Evolutionary conservation across 257 asterid genomes (phyloP).

Genomic region (Forsythia viridissima): DNA sequence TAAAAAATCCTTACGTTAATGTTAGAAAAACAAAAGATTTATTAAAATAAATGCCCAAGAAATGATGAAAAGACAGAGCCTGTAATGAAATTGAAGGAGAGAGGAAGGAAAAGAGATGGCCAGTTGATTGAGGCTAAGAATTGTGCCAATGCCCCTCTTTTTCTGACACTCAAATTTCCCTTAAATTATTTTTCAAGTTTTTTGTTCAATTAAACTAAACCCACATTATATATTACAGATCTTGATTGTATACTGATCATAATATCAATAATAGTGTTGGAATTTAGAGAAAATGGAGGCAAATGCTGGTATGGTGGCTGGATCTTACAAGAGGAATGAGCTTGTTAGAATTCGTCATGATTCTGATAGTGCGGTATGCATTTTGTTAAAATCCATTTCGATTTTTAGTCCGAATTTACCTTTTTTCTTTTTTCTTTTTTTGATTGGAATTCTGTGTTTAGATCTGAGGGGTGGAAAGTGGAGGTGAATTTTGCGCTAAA

Average conservation of each 20-base stretch:
- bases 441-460: constrained; percentile 16
- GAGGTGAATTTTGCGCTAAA: constrained; percentile 14
- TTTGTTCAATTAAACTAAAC: neutral
- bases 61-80: constrained; percentile 20
- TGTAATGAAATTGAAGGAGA: constrained; percentile 12
- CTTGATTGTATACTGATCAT: neutral
- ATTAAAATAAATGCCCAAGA: constrained; percentile 14
- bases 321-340: constrained; percentile 78
- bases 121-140: constrained; percentile 28
- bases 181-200: neutral
- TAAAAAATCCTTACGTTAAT: constrained; percentile 20
- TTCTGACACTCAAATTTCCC: constrained; percentile 11
- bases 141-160: constrained; percentile 27
- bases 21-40: neutral
- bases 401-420: constrained; percentile 16
- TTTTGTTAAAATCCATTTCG: constrained; percentile 14
- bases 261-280: neutral
- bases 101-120: constrained; percentile 25
- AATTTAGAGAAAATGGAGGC: constrained; percentile 58
- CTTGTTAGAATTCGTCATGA: constrained; percentile 73
- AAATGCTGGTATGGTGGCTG: constrained; percentile 83
- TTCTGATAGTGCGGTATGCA: constrained; percentile 71
- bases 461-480: constrained; percentile 38
- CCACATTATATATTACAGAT: constrained; percentile 1
- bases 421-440: neutral